Evolutionary conservation across 345 rosid species (phyloP), one percentile per base, ranked within the genome.

Genomic region (Citrus unshiu): DNA sequence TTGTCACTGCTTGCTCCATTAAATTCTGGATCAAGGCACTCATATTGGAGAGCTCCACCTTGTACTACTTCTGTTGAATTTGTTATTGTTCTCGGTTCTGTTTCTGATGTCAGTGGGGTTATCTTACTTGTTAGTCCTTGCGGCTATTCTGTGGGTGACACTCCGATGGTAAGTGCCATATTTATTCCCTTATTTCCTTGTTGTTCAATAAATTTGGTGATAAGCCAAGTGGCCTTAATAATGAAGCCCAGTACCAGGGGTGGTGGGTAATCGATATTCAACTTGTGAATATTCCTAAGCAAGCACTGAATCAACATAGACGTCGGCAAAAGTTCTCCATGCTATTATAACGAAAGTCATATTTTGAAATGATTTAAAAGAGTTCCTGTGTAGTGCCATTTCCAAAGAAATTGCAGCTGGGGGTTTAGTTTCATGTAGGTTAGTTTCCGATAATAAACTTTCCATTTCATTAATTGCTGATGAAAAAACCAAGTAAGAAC

Each of bases 31-130:
- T 84, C 93, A 65, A 58, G 56, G 30, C 83, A 85, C 27, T 90
- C 91, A 30, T 91, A 90, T 85, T 94, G 99, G 99, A 93, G 89
- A 86, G 98, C 97, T 84, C 95, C 99, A 74, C 78, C 97, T 29
- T 81, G 81, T 84, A 73, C 85, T 76, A 67, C 85, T 46, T 84
- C 86, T 83, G 86, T 84, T 79, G 97, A 96, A 82, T 85, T 95
- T 84, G 92, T 71, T 82, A 83, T 90, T 81, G 91, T 85, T 78
- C 97, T 96, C 59, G 84, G 91, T 77, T 83, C 79, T 79, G 88
- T 90, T 68, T 91, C 98, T 35, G 97, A 96, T 84, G 99, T 94
- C 80, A 89, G 76, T 84, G 92, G 93, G 76, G 93, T 94, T 63
- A 74, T 93, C 77, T 82, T 96, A 83, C 92, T 96, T 32, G 90